Base-by-base conservation (phyloP, 768 basidiomycete genomes). In the Pilatotrama ljubarskyi region DNA sequence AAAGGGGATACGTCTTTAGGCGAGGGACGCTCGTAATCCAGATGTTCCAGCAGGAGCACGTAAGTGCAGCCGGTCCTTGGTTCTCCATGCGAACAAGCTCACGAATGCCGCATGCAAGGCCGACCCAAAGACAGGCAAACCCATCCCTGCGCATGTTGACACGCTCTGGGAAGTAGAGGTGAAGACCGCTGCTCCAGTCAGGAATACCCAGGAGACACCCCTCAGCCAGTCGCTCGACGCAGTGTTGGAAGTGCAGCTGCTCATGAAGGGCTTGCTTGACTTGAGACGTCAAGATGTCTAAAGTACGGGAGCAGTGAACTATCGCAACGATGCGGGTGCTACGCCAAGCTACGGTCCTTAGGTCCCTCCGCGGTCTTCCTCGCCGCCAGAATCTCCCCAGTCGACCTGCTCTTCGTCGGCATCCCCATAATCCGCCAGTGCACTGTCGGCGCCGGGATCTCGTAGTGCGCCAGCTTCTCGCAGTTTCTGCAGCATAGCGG, bases 101-200 rank as follows among this genome's bases (percentile, higher is more conserved):
- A 35, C 25, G n/a, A n/a, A n/a, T n/a, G n/a, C n/a, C n/a, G n/a
- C n/a, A n/a, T n/a, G 26, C 54, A 59, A 93, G 90, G 82, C 88
- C 35, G 89, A 92, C 66, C 81, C 82, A 0, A 88, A 83, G 72
- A 91, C 89, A 5, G 86, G 86, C 53, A 83, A 86, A 64, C 86
- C 89, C 0, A 86, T 86, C 44, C 86, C 88, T 37, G 88, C 88
- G n/a, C 88, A 90, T 55, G 74, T 84, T 8, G 90, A 90, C 64
- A 90, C 90, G 0, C 78, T 91, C 5, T 94, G 91, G 91, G 88
- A 93, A 70, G 90, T 94, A 37, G 89, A 93, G 75, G 91, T 92
- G 50, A 92, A 90, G 71, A 91, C 91, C 1, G 88, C 90, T 2
- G 78, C 80, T 2, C 92, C 92, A 6, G 84, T 90, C 43, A 83